These are phyloP conservation scores for Aureobasidium pullulans DNA, from an alignment of 2,329 filamentous ascomycete genomes.

Conservation along the genomic window DNA sequence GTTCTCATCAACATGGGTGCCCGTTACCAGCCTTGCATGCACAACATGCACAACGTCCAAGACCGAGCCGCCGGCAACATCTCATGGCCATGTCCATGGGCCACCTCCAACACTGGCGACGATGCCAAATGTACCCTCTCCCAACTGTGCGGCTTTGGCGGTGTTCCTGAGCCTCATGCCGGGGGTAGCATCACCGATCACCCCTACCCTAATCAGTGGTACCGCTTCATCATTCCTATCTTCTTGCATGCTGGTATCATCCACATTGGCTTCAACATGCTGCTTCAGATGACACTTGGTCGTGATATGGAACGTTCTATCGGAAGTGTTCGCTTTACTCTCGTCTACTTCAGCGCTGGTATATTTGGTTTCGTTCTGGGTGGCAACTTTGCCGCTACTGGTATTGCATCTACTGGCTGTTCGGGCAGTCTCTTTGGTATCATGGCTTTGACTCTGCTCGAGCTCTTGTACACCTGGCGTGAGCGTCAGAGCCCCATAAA, in stretches of 20 bases:
- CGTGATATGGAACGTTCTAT: slow-evolving; percentile 90
- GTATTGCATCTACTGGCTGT: slow-evolving; percentile 73
- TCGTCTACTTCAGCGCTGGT: slow-evolving; percentile 84
- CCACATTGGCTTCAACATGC: slow-evolving; percentile 92
- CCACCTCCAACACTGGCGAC: slow-evolving; percentile 53
- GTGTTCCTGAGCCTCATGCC: slow-evolving; percentile 58
- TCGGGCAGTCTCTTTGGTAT: slow-evolving; percentile 89
- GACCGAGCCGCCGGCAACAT: slow-evolving; percentile 41
- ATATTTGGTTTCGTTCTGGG: slow-evolving; percentile 96
- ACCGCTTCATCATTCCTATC: slow-evolving; percentile 88
- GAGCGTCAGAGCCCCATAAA: slow-evolving; percentile 68
- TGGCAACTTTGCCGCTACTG: slow-evolving; percentile 81
- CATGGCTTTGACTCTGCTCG: slow-evolving; percentile 78
- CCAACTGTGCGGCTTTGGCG: slow-evolving; percentile 75
- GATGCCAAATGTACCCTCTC: slow-evolving; percentile 62
- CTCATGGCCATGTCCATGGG: slow-evolving; percentile 73
- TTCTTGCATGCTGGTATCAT: slow-evolving; percentile 92
- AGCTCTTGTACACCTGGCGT: slow-evolving; percentile 87
- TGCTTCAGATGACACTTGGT: slow-evolving; percentile 82
- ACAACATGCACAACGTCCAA: slow-evolving; percentile 59
- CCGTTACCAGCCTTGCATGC: slow-evolving; percentile 91
- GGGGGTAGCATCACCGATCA: slow-evolving; percentile 45
- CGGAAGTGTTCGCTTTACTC: slow-evolving; percentile 74
- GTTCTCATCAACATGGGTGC: slow-evolving; percentile 96
- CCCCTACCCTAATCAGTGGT: slow-evolving; percentile 85